These are phyloP conservation scores for Hydnum rufescens DNA, from an alignment of 768 basidiomycete species.

Conservation along the genomic window DNA sequence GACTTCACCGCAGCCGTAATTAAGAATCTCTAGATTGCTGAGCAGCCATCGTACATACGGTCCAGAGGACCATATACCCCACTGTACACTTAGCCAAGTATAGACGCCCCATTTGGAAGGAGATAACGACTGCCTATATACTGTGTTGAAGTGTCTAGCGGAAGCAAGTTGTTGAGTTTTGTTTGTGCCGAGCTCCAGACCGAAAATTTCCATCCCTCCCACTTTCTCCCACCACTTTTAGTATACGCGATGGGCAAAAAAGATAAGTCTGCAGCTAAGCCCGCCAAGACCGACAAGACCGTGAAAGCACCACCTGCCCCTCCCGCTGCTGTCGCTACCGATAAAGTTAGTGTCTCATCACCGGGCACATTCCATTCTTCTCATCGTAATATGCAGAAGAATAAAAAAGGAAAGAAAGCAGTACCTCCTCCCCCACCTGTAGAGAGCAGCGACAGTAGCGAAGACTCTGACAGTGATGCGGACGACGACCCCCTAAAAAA, in stretches of 20 bases:
- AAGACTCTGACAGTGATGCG: no score
- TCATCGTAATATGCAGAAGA: background rate
- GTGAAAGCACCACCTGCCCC: background rate
- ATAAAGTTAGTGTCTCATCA: background rate
- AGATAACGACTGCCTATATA: no score
- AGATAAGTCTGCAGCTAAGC: background rate
- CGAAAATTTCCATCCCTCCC: no score
- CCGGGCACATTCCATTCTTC: background rate
- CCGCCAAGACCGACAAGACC: background rate
- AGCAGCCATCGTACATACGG: background rate
- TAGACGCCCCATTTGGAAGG: no score
- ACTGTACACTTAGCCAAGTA: no score
- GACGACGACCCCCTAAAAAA: no score
- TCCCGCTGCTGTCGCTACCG: background rate
- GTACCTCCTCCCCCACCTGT: background rate
- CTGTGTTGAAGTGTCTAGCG: background rate
- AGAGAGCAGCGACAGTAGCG: background rate
- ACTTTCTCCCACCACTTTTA: background rate
- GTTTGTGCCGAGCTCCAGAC: background rate
- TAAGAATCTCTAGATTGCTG: constrained; percentile 34
- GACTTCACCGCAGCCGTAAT: constrained; percentile 92
- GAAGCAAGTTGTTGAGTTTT: background rate
- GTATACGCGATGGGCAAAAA: background rate
- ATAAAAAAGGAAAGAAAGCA: no score
- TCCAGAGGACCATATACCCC: background rate